These are phyloP conservation scores for Isatis lusitanica DNA, from an alignment of 441 rosid species.

Conservation along the genomic window DNA sequence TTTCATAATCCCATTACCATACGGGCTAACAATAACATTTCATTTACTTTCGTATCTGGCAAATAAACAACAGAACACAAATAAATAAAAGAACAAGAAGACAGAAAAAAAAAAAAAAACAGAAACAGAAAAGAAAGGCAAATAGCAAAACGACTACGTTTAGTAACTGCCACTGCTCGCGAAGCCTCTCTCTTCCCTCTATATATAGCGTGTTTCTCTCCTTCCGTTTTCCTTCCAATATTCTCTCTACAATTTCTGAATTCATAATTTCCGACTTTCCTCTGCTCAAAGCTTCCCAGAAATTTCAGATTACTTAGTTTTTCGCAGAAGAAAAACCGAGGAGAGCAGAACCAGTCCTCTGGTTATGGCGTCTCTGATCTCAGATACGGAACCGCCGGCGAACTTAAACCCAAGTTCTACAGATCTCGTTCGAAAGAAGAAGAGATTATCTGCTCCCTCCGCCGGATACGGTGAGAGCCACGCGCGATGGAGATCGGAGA, in stretches of 20 bases:
- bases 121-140: not conserved
- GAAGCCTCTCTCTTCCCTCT: not conserved
- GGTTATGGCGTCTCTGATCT: constrained; percentile 30
- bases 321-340: not conserved
- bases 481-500: constrained; percentile 71
- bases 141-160: constrained; percentile 17
- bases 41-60: not conserved
- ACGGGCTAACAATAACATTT: not conserved
- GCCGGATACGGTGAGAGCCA: constrained; percentile 13
- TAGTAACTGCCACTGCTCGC: not conserved
- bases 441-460: constrained; percentile 21
- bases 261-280: not conserved
- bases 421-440: constrained; percentile 30
- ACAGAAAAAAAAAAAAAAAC: not conserved
- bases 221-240: not conserved
- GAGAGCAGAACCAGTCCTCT: not conserved
- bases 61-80: not conserved
- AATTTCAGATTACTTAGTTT: not conserved
- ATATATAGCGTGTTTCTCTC: not conserved
- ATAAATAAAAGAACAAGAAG: not conserved
- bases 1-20: constrained; percentile 2
- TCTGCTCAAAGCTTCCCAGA: not conserved
- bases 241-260: not conserved
- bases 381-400: not conserved
- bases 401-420: not conserved